Evolutionary conservation across 2,329 filamentous ascomycete genomes (phyloP).

Genomic region (Geoglossum cookeanum): DNA sequence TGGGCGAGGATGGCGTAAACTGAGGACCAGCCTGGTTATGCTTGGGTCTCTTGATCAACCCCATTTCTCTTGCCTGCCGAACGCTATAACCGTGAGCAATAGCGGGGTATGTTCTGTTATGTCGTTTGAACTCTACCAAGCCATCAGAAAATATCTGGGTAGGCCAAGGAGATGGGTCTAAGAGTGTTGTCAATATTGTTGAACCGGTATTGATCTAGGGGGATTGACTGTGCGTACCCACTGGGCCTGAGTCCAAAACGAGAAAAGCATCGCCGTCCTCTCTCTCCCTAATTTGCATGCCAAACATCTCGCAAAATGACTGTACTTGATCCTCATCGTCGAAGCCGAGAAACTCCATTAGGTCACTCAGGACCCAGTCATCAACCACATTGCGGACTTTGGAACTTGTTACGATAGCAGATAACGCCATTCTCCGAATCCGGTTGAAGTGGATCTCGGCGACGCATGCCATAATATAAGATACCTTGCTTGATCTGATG

Average conservation of each 20-base stretch:
- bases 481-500: slow-evolving; percentile 33
- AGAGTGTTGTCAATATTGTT: slow-evolving; percentile 8
- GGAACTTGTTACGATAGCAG: slow-evolving; percentile 34
- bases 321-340: slow-evolving; percentile 34
- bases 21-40: slow-evolving; percentile 13
- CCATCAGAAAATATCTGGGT: slow-evolving; percentile 33
- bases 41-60: slow-evolving; percentile 28
- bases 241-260: slow-evolving; percentile 23
- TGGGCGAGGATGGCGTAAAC: slow-evolving; percentile 10
- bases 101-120: slow-evolving; percentile 33
- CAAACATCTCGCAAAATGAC: slow-evolving; percentile 33
- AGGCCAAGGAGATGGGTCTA: slow-evolving; percentile 18
- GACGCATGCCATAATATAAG: slow-evolving; percentile 44
- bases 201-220: neutral
- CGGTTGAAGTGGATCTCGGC: slow-evolving; percentile 43
- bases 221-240: slow-evolving; percentile 12
- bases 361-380: slow-evolving; percentile 35
- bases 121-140: slow-evolving; percentile 39
- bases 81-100: slow-evolving; percentile 37
- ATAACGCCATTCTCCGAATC: slow-evolving; percentile 35
- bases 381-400: slow-evolving; percentile 29
- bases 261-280: slow-evolving; percentile 29
- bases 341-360: slow-evolving; percentile 33
- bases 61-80: slow-evolving; percentile 27
- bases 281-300: slow-evolving; percentile 29